phyloP scores from a whole-genome alignment of 495 filamentous ascomycete species.

The Penicillium angulare region DNA sequence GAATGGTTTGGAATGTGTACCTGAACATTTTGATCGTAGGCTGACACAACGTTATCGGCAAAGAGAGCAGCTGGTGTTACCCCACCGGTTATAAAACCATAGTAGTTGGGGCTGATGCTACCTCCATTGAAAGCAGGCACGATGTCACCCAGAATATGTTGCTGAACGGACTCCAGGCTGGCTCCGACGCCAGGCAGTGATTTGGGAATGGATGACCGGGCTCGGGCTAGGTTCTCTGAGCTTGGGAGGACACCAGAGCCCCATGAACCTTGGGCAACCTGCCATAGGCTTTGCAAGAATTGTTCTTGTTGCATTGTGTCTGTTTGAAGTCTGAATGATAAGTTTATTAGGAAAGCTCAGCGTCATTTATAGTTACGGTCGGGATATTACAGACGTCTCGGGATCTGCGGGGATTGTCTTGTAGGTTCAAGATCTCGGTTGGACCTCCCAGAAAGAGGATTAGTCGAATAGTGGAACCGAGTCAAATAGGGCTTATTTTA shows the following conservation, averaged over 20 bases:
- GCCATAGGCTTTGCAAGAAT: slow-evolving; percentile 35
- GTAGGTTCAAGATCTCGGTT: neutral
- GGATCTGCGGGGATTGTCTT: slow-evolving; percentile 9
- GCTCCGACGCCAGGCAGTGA: slow-evolving; percentile 41
- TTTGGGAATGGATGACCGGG: slow-evolving; percentile 38
- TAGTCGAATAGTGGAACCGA: slow-evolving; percentile 1
- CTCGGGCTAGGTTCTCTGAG: slow-evolving; percentile 27
- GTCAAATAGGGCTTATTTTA: too few relatives aligned
- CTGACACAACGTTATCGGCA: slow-evolving; percentile 79
- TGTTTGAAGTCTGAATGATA: neutral
- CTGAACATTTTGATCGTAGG: slow-evolving; percentile 79
- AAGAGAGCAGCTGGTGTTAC: slow-evolving; percentile 74
- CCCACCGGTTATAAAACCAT: slow-evolving; percentile 86
- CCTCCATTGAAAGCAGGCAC: slow-evolving; percentile 64
- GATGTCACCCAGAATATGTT: slow-evolving; percentile 58
- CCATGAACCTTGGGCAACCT: slow-evolving; percentile 31
- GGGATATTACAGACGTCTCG: slow-evolving; percentile 11
- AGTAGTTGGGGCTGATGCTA: slow-evolving; percentile 68
- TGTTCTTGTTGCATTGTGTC: slow-evolving; percentile 22
- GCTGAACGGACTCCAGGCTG: slow-evolving; percentile 42
- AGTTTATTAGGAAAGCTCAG: neutral
- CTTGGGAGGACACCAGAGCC: slow-evolving; percentile 36
- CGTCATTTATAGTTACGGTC: slow-evolving; percentile 8
- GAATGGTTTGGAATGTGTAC: slow-evolving; percentile 79
- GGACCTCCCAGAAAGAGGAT: slow-evolving; percentile 3